Evolutionary conservation across 2,329 filamentous ascomycete genomes (phyloP).

Genomic region (Pyrenochaeta sp.): DNA sequence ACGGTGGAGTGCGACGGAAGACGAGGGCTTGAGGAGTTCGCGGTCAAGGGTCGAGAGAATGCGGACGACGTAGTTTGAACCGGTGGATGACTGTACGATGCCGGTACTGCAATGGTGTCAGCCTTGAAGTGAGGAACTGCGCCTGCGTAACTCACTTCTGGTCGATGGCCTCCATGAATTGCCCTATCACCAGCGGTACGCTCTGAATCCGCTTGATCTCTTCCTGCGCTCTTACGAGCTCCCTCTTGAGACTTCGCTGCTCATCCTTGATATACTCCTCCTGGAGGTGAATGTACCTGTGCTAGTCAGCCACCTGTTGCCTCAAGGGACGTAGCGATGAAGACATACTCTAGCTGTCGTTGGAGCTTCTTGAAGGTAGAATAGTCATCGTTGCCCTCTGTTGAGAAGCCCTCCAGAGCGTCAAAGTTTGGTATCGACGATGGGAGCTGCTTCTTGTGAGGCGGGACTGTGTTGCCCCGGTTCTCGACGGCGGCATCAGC

Average conservation of each 20-base stretch:
- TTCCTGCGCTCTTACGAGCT: constrained; percentile 95
- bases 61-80: constrained; percentile 98
- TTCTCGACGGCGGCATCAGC: constrained; percentile 87
- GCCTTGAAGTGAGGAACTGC: constrained; percentile 9
- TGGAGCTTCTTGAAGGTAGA: constrained; percentile 95
- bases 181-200: constrained; percentile 95
- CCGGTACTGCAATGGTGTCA: constrained; percentile 74
- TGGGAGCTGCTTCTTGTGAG: constrained; percentile 81
- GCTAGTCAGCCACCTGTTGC: constrained; percentile 34
- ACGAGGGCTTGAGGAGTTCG: constrained; percentile 96
- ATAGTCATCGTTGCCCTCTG: constrained; percentile 90
- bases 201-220: constrained; percentile 99
- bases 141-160: constrained; percentile 75
- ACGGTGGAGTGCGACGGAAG: constrained; percentile 94
- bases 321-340: not conserved
- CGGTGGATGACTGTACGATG: constrained; percentile 97
- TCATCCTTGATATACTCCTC: constrained; percentile 99
- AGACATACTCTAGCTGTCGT: constrained; percentile 85
- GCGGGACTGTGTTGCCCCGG: constrained; percentile 74
- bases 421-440: constrained; percentile 89
- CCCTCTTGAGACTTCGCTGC: constrained; percentile 95
- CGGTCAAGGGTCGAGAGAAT: constrained; percentile 98
- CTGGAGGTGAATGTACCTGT: constrained; percentile 91
- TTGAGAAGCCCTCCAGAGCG: constrained; percentile 81
- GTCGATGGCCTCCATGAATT: constrained; percentile 99